phyloP scores from a whole-genome alignment of 805 yeast species.

The Candida bentonensis region DNA sequence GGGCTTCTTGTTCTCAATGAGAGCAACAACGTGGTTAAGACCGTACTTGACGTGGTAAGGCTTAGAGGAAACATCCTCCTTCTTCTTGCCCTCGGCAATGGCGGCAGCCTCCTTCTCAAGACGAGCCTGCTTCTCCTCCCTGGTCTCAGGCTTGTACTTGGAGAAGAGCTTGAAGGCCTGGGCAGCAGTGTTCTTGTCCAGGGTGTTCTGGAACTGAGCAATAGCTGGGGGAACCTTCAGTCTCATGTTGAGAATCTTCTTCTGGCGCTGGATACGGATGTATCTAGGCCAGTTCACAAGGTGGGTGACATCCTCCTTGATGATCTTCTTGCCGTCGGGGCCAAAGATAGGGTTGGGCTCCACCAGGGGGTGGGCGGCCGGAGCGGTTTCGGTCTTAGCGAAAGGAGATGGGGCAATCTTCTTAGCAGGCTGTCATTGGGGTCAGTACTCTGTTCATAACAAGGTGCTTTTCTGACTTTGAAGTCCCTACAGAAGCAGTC shows the following conservation, averaged over 20 bases:
- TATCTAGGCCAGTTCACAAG: conserved; percentile 99
- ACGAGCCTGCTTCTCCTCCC: conserved; percentile 98
- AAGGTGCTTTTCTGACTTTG: not conserved
- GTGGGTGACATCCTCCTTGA: conserved; percentile 89
- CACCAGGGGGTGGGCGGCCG: conserved; percentile 50
- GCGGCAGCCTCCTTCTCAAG: conserved; percentile 96
- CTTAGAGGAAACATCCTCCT: conserved; percentile 92
- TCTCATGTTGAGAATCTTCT: conserved; percentile 88
- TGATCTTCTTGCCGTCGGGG: too few species aligned
- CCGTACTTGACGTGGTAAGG: conserved; percentile 97
- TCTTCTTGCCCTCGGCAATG: conserved; percentile 94
- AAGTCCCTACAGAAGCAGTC: not conserved
- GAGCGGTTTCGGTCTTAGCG: conserved; percentile 49
- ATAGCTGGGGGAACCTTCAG: conserved; percentile 98
- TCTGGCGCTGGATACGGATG: conserved; percentile 97
- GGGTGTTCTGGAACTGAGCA: conserved; percentile 88
- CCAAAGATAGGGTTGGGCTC: conserved; percentile 88
- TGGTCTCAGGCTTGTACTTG: conserved; percentile 98
- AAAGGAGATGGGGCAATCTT: conserved; percentile 99
- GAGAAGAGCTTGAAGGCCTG: conserved; percentile 93
- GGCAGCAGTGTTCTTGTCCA: conserved; percentile 98
- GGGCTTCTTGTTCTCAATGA: conserved; percentile 97
- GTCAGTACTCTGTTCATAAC: not conserved
- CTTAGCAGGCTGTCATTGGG: conserved; percentile 26
- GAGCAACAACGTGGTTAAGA: conserved; percentile 96